A percentile compares a stretch with the other conserved stretches of the same genome.
Conservation (phyloP, 331 rosid species). For the Acacia concinna region DNA sequence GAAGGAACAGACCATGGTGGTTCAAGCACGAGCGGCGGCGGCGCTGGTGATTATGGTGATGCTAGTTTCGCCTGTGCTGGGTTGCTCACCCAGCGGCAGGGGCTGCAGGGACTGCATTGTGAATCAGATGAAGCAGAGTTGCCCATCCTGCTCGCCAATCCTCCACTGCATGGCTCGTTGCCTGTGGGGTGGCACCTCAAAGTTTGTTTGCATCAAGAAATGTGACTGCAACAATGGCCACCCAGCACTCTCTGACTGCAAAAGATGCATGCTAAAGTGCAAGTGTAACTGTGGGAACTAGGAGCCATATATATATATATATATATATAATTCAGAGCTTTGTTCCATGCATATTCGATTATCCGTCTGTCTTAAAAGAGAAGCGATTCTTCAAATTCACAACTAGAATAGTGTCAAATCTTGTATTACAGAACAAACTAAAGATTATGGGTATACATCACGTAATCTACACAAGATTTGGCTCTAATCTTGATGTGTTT, state of each 20-base stretch:
- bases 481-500: background rate
- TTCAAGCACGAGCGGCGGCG: constrained; percentile 28
- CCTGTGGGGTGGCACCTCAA: constrained; percentile 70
- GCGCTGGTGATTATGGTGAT: constrained; percentile 33
- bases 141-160: constrained; percentile 56
- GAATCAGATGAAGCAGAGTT: constrained; percentile 53
- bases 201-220: constrained; percentile 44
- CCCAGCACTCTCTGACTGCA: constrained; percentile 66
- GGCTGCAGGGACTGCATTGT: constrained; percentile 56
- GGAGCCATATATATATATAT: background rate
- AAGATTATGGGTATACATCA: background rate
- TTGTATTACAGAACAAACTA: background rate
- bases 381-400: background rate
- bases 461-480: background rate
- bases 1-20: constrained; percentile 24
- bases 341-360: background rate
- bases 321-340: background rate
- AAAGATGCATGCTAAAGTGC: constrained; percentile 75
- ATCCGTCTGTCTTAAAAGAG: no score
- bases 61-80: constrained; percentile 35
- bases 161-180: constrained; percentile 86
- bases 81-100: constrained; percentile 48
- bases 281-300: constrained; percentile 66
- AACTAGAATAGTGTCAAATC: background rate
- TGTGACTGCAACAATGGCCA: constrained; percentile 50